phyloP scores from a whole-genome alignment of 2,329 filamentous ascomycete genomes.

The Microsporum ferrugineum region DNA sequence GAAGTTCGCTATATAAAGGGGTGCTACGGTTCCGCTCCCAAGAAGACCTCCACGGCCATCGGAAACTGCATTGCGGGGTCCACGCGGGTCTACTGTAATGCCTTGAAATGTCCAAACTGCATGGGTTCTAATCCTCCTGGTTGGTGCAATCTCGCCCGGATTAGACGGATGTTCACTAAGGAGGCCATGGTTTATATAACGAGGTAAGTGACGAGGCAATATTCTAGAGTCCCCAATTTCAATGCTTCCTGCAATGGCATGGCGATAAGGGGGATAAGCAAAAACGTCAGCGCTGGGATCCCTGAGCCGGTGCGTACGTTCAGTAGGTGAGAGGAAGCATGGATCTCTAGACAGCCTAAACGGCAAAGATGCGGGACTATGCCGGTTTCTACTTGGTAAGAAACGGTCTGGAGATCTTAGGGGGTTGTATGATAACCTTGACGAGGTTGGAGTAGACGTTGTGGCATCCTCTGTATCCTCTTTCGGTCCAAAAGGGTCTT shows the following conservation, averaged over 20 bases:
- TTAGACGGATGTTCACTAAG: constrained; percentile 11
- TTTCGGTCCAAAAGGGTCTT: background rate
- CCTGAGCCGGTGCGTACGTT: constrained; percentile 36
- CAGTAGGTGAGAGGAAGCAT: constrained; percentile 35
- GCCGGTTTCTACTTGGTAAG: constrained; percentile 39
- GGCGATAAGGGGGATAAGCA: constrained; percentile 24
- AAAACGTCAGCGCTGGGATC: constrained; percentile 44
- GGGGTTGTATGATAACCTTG: constrained; percentile 11
- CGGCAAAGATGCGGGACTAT: constrained; percentile 34
- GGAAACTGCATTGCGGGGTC: constrained; percentile 36
- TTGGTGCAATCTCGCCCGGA: background rate
- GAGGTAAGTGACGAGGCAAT: constrained; percentile 25
- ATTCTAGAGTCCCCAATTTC: constrained; percentile 13
- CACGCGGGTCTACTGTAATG: constrained; percentile 36
- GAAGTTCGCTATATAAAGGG: constrained; percentile 48
- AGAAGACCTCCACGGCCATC: constrained; percentile 54
- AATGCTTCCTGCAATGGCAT: constrained; percentile 15
- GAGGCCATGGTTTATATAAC: constrained; percentile 22
- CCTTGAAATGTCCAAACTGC: constrained; percentile 70
- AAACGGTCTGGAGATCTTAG: constrained; percentile 46
- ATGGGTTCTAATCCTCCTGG: constrained; percentile 31
- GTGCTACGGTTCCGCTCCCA: constrained; percentile 62
- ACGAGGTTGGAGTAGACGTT: background rate
- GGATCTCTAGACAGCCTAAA: constrained; percentile 43
- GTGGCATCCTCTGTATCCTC: background rate